phyloP scores from a whole-genome alignment of 495 filamentous ascomycete species.

The Penicillium pulvis region DNA sequence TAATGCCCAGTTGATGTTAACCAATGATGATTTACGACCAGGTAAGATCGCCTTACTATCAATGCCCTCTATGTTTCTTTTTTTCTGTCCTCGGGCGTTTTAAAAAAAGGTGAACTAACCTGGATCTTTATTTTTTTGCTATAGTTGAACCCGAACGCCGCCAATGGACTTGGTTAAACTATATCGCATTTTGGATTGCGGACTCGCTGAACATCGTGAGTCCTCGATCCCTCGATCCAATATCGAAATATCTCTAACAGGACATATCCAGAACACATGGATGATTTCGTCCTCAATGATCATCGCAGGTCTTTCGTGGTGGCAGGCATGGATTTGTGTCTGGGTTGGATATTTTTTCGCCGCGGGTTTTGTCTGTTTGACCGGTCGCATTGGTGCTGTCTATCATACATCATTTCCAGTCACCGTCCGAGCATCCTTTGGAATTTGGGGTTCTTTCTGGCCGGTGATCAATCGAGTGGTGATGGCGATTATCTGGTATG shows the following conservation, averaged over 20 bases:
- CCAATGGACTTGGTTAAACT: constrained; percentile 88
- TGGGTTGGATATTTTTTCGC: constrained; percentile 84
- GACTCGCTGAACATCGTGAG: constrained; percentile 90
- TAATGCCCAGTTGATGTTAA: constrained; percentile 85
- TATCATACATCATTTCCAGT: constrained; percentile 92
- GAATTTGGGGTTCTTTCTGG: constrained; percentile 88
- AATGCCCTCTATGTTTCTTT: background rate
- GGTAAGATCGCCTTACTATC: constrained; percentile 42
- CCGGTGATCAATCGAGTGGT: constrained; percentile 87
- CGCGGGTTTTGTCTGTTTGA: constrained; percentile 71
- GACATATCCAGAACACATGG: constrained; percentile 73
- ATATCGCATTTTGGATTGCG: constrained; percentile 88
- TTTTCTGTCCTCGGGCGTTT: too few species aligned
- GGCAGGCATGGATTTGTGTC: constrained; percentile 91
- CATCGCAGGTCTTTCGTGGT: constrained; percentile 81
- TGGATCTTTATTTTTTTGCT: background rate
- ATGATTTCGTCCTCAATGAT: constrained; percentile 92
- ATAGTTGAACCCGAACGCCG: constrained; percentile 78
- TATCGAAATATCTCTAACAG: constrained; percentile 16
- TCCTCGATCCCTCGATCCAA: constrained; percentile 9
- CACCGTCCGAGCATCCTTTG: constrained; percentile 72
- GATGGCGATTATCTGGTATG: constrained; percentile 79
- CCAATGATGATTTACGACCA: constrained; percentile 87
- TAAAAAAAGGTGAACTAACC: constrained; percentile 1
- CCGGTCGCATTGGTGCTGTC: constrained; percentile 84